Evolutionary conservation across 2,329 filamentous ascomycete genomes (phyloP).

Genomic region (Apiospora aurea): DNA sequence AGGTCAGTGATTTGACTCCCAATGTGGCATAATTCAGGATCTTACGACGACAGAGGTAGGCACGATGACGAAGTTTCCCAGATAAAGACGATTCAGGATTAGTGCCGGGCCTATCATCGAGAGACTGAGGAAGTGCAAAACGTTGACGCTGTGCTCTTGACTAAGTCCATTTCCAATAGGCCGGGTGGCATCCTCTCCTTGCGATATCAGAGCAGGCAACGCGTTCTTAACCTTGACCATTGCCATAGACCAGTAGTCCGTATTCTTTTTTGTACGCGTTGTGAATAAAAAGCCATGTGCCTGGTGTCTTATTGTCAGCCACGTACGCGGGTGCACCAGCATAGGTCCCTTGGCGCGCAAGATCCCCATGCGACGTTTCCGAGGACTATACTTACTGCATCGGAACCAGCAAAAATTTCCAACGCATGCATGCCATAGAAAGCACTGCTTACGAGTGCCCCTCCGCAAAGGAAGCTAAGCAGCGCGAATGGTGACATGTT

Average conservation of each 20-base stretch:
- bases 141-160: slow-evolving; percentile 30
- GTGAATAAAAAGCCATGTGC: slow-evolving; percentile 24
- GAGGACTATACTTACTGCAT: slow-evolving; percentile 36
- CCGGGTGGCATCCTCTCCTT: slow-evolving; percentile 10
- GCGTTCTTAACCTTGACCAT: slow-evolving; percentile 22
- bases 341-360: neutral
- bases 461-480: slow-evolving; percentile 62
- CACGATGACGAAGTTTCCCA: slow-evolving; percentile 59
- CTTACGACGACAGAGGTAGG: slow-evolving; percentile 42
- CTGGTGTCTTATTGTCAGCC: neutral
- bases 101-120: slow-evolving; percentile 73
- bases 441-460: slow-evolving; percentile 58
- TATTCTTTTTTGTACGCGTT: neutral
- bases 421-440: slow-evolving; percentile 61
- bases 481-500: slow-evolving; percentile 68
- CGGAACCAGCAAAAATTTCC: slow-evolving; percentile 59
- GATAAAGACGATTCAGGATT: slow-evolving; percentile 69
- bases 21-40: neutral
- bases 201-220: slow-evolving; percentile 22
- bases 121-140: slow-evolving; percentile 45
- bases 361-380: neutral
- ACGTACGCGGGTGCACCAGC: neutral
- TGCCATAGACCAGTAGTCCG: slow-evolving; percentile 13
- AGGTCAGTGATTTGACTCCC: neutral
- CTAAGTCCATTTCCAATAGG: neutral